Percentiles rank a stretch among this genome's conserved stretches.
Conservation (phyloP, 805 yeast genomes). For the Kurtzmaniella fragi region DNA sequence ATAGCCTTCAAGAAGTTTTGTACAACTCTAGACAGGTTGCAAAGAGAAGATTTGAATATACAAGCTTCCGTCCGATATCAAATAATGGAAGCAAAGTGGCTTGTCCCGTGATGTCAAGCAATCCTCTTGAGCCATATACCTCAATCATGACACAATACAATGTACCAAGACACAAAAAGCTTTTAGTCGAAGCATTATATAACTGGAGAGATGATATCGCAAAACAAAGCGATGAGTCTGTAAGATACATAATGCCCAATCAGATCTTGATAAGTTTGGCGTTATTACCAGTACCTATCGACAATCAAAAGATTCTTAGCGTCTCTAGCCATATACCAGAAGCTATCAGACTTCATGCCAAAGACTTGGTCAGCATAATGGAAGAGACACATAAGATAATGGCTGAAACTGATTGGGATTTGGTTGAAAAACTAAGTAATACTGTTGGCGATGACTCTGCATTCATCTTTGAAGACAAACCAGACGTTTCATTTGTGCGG, state of each 20-base stretch:
- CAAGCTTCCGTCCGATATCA: constrained; percentile 50
- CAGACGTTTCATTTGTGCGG: background rate
- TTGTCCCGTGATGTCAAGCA: constrained; percentile 42
- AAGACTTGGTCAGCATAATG: constrained; percentile 55
- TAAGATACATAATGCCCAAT: constrained; percentile 78
- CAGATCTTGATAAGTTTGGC: constrained; percentile 64
- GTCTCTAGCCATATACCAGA: constrained; percentile 45
- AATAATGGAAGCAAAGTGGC: constrained; percentile 28
- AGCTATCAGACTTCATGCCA: constrained; percentile 53
- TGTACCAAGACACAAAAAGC: constrained; percentile 48
- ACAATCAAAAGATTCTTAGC: constrained; percentile 49
- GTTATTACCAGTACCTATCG: constrained; percentile 48
- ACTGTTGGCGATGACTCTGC: constrained; percentile 14
- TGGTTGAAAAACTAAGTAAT: constrained; percentile 25
- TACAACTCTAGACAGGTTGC: constrained; percentile 78
- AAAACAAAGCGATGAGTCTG: constrained; percentile 75
- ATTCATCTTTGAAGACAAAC: constrained; percentile 7
- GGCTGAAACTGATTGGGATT: constrained; percentile 31
- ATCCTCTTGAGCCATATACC: constrained; percentile 62
- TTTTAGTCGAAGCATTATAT: constrained; percentile 56
- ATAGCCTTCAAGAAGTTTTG: constrained; percentile 49
- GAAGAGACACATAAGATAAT: constrained; percentile 31
- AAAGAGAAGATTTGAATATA: constrained; percentile 72
- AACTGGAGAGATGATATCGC: constrained; percentile 84
- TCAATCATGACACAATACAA: constrained; percentile 60